Evolutionary conservation across 805 yeast genomes (phyloP).

Genomic region (Pichia phayaonensis): DNA sequence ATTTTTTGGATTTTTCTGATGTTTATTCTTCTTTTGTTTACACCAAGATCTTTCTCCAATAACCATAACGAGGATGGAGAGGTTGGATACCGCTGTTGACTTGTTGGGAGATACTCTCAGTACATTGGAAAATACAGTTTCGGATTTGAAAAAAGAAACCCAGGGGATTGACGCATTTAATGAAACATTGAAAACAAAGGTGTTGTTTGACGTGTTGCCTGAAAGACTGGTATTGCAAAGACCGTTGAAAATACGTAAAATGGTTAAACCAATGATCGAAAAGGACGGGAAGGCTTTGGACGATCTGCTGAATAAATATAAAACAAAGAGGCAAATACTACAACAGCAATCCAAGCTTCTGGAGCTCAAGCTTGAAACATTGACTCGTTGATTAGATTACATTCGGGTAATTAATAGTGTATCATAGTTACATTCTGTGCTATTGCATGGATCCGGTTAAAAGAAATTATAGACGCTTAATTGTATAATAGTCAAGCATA

Average conservation of each 20-base stretch:
- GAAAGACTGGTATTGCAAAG: conserved; percentile 7
- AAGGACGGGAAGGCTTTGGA: conserved; percentile 3
- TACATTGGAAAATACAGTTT: conserved; percentile 4
- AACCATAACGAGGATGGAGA: background rate
- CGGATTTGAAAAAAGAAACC: conserved; percentile 3
- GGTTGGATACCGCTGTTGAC: background rate
- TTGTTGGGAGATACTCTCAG: conserved; percentile 1
- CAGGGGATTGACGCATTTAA: background rate
- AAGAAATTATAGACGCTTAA: too few species aligned
- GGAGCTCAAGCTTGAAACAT: conserved; percentile 12
- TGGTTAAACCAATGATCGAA: conserved; percentile 11
- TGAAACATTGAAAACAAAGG: conserved; percentile 1
- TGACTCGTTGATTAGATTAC: background rate
- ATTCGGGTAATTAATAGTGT: too few species aligned
- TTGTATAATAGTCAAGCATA: background rate
- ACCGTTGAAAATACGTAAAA: conserved; percentile 3
- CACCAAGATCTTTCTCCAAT: background rate
- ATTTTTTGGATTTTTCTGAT: too few species aligned
- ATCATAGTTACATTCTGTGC: too few species aligned
- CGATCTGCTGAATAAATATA: background rate
- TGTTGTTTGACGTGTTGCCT: conserved; percentile 13
- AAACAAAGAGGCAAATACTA: conserved; percentile 6
- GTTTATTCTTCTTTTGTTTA: too few species aligned
- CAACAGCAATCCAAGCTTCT: conserved; percentile 10
- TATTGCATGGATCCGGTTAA: too few species aligned